A percentile compares a stretch with the other conserved stretches of the same genome.
phyloP scores from a whole-genome alignment of 176 grass and related monocot species.

The Oryza nivara region DNA sequence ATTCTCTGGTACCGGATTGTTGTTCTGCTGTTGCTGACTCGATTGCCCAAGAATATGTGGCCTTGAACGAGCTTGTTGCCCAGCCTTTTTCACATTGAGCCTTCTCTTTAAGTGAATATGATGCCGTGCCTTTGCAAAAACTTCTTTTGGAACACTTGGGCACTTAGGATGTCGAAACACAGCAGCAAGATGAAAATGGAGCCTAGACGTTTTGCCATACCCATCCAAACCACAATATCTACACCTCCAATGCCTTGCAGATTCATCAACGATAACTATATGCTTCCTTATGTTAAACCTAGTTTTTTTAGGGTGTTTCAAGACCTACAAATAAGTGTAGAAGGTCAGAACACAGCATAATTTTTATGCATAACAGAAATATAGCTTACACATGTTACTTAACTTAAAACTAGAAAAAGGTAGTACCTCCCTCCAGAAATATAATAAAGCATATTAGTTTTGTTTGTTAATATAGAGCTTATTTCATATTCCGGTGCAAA shows the following conservation, averaged over 20 bases:
- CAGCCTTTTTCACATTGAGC: constrained; percentile 19
- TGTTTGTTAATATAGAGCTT: too few relatives aligned
- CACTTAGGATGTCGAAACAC: constrained; percentile 43
- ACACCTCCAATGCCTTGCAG: constrained; percentile 50
- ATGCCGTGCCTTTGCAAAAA: constrained; percentile 33
- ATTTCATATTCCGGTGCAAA: too few relatives aligned
- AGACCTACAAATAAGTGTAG: constrained; percentile 43
- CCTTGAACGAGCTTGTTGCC: constrained; percentile 18
- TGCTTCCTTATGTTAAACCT: constrained; percentile 50
- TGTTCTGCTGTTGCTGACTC: constrained; percentile 20
- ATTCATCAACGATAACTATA: constrained; percentile 48
- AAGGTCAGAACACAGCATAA: background rate
- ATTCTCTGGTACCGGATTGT: constrained; percentile 12
- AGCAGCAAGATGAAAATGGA: constrained; percentile 51
- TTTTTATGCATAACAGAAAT: constrained; percentile 2
- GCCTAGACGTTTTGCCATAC: constrained; percentile 46
- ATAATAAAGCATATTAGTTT: background rate
- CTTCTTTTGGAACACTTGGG: constrained; percentile 48
- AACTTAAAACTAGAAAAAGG: too few relatives aligned
- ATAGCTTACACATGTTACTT: constrained; percentile 13
- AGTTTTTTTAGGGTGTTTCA: constrained; percentile 30
- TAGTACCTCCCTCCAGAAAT: background rate
- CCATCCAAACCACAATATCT: constrained; percentile 54
- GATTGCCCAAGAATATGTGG: constrained; percentile 32
- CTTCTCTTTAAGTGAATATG: constrained; percentile 47